Evolutionary conservation across 2,329 filamentous ascomycete species (phyloP).

Genomic region (Penicillium digitatum): DNA sequence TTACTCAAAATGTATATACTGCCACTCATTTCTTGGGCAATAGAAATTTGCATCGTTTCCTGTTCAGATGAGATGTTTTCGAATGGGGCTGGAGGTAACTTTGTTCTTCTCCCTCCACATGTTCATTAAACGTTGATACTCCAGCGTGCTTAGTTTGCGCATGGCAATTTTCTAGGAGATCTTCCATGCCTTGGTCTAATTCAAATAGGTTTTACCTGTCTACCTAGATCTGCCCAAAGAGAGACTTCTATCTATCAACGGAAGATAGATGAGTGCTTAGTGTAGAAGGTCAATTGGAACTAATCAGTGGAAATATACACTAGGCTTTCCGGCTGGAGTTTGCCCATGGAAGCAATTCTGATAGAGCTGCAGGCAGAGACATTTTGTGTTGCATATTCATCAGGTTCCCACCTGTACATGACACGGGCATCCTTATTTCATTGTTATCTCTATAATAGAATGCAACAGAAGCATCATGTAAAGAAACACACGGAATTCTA

Average conservation of each 20-base stretch:
- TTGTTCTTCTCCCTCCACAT: no score
- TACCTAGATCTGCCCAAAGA: neutral
- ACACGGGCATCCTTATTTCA: neutral
- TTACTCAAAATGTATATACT: conserved; percentile 23
- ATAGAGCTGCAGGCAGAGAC: neutral
- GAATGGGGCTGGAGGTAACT: neutral
- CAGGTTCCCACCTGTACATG: neutral
- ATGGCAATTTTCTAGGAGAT: neutral
- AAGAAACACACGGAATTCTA: neutral
- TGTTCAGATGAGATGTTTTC: neutral
- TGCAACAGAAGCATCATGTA: neutral
- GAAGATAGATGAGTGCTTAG: neutral
- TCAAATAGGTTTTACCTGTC: no score
- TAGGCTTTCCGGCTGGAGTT: neutral
- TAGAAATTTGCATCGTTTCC: neutral
- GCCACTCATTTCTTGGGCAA: neutral
- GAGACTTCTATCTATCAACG: neutral
- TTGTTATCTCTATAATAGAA: neutral
- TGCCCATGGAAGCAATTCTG: neutral
- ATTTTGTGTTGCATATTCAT: neutral
- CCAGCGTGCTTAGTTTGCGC: neutral
- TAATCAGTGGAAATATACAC: neutral
- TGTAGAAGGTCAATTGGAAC: neutral
- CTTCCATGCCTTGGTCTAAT: neutral
- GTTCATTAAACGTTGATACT: no score